Conservation (phyloP, 2,329 filamentous ascomycete genomes). For the Ophiostoma piceae region DNA sequence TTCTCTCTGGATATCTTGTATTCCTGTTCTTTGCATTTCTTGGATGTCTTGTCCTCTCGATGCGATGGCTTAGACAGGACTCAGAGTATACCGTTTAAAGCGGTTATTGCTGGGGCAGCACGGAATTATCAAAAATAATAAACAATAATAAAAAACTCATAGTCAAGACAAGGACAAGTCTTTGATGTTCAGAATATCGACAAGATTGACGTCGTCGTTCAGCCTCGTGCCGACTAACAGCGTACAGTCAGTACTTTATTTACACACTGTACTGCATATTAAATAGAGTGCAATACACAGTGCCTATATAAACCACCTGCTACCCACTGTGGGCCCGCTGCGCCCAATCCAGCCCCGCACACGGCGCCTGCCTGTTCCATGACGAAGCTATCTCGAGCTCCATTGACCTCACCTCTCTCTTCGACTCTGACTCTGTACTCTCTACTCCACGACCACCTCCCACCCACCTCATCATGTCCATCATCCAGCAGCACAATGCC, state of each 20-base stretch:
- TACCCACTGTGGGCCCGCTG: slow-evolving; percentile 6
- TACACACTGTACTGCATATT: not conserved
- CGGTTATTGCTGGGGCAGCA: too few relatives aligned
- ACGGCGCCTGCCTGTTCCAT: slow-evolving; percentile 1
- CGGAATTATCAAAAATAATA: too few relatives aligned
- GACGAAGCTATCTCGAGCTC: slow-evolving; percentile 17
- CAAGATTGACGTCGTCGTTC: not conserved
- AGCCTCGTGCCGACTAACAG: not conserved
- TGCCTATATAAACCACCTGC: not conserved
- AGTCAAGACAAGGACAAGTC: too few relatives aligned
- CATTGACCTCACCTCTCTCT: not conserved
- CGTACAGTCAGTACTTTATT: not conserved
- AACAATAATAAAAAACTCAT: too few relatives aligned
- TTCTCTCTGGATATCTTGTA: not conserved
- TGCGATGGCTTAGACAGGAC: too few relatives aligned
- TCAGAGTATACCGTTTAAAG: too few relatives aligned
- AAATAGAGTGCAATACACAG: not conserved
- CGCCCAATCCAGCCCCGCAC: slow-evolving; percentile 8
- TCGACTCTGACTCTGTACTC: too few relatives aligned
- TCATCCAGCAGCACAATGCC: slow-evolving; percentile 60
- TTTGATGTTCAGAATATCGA: too few relatives aligned
- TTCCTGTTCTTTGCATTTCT: not conserved
- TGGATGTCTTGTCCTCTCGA: too few relatives aligned
- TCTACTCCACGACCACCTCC: not conserved
- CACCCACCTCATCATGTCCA: slow-evolving; percentile 50